Base-by-base conservation (phyloP, 176 grass and related monocot genomes). In the Pharus latifolius region DNA sequence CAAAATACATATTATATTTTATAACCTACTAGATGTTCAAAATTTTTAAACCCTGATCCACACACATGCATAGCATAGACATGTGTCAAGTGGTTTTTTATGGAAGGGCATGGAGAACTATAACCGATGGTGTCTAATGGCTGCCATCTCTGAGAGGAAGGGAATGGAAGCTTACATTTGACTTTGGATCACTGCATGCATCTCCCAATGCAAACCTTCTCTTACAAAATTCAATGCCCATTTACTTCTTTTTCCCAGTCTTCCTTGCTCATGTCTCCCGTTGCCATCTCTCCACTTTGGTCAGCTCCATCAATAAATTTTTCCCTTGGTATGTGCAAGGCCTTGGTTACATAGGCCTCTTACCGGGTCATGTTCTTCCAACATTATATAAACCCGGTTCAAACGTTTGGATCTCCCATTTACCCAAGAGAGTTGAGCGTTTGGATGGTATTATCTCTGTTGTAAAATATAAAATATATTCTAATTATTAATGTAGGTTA, bases 191-290 rank as follows among this genome's bases (percentile, higher is more conserved):
- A 41, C 23, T 19, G 17, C 67, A 0, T 30, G 17, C 70, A 4
- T n/a, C 17, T 38, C 76, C 70, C 69, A 10, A 75, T 24, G 76
- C 46, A 41, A 15, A 46, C 56, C 45, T 69, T 46, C 54, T 11
- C 76, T 35, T n/a, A 14, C 45, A n/a, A 12, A 11, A 18, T 26
- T 29, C 73, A 20, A 65, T 14, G 76, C 48, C n/a, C 65, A 83
- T 83, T 83, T 83, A 83, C 72, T 63, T 32, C 14, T 41, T n/a
- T 10, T 46, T 76, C 72, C 37, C 80, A 22, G 65, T 77, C 80
- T 77, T 38, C 73, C 81, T 77, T 22, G 72, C 81, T 71, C 48
- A 49, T 83, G 80, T 77, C 73, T 83, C 73, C 80, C 53, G 6
- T 35, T 11, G 30, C 56, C 37, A 14, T 75, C 16, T 50, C 33